Evolutionary conservation across 176 grass and related monocot species (phyloP), one percentile per base, ranked within the genome.

Genomic region (Oryza nivara): DNA sequence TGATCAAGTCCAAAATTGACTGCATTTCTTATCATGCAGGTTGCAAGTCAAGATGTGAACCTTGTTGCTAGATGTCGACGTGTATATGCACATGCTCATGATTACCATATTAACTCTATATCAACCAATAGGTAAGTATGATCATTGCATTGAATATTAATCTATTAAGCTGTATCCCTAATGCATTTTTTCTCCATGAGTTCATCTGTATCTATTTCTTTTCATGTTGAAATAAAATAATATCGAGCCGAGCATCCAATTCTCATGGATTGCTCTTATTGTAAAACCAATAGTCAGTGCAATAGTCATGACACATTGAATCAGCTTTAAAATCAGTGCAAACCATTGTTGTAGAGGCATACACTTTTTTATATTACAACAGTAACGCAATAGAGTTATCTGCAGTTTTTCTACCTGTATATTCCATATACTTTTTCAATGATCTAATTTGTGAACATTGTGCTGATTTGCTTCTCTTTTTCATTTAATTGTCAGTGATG

Each of bases 61-160:
- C 90, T 86, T 92, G 77, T 91, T 83, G 88, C 94, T 76, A 90
- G 90, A 87, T 97, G 94, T 82, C 89, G 90, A 66, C 85, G 94
- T 80, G 88, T 94, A 82, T 97, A 91, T 87, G 86, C 92, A 64
- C 94, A 97, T 75, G 94, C 94, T 80, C 94, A 97, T 78, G 94
- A 97, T 87, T 97, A 97, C 74, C 92, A 97, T 89, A 91, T 97
- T 72, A 97, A 97, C 82, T 97, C 94, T 73, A 87, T 97, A 89
- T 94, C 94, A 20, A 97, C 87, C 82, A 97, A 97, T 84, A 97
- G 94, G 94, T 97, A 48, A 54, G 85, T 72, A 44, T 67, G 54
- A 17, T 34, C 22, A 65, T 20, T 11, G 4, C 43, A 7, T 74
- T 72, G 65, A 58, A 65, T 70, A 79, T 76, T 87, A 64, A 4